A percentile compares a stretch with the other conserved stretches of the same genome.
These are phyloP conservation scores for Geranium incanum DNA, from an alignment of 441 rosid species.

Conservation along the genomic window DNA sequence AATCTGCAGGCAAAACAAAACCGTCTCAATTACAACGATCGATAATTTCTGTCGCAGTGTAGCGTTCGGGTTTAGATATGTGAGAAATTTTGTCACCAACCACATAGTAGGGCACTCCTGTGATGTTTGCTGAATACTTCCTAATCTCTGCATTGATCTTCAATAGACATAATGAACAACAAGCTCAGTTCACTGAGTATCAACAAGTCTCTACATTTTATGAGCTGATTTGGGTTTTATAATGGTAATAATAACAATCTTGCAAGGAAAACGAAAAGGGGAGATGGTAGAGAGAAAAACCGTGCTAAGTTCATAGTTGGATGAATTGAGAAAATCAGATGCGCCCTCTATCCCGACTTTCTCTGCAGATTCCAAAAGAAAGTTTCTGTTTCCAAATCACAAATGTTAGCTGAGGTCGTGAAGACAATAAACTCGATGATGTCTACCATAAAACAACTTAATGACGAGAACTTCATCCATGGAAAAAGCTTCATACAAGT, in stretches of 20 bases:
- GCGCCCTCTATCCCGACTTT: conserved; percentile 76
- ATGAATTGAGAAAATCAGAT: conserved; percentile 61
- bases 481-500: background rate
- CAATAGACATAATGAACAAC: conserved; percentile 12
- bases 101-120: conserved; percentile 73
- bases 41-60: background rate
- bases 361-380: conserved; percentile 64
- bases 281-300: conserved; percentile 28
- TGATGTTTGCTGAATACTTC: conserved; percentile 47
- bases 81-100: conserved; percentile 29
- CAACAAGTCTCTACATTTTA: background rate
- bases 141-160: conserved; percentile 63
- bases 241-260: background rate
- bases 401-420: conserved; percentile 6
- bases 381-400: conserved; percentile 41
- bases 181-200: background rate
- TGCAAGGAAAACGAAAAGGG: background rate
- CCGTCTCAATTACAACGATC: background rate
- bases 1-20: conserved; percentile 40
- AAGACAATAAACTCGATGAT: background rate
- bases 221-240: background rate
- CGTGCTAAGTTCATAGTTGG: conserved; percentile 59
- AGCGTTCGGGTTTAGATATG: background rate
- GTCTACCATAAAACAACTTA: background rate
- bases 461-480: too few relatives aligned